phyloP scores from a whole-genome alignment of 1,139 yeast genomes.

The Sugiyamaella neomexicana region DNA sequence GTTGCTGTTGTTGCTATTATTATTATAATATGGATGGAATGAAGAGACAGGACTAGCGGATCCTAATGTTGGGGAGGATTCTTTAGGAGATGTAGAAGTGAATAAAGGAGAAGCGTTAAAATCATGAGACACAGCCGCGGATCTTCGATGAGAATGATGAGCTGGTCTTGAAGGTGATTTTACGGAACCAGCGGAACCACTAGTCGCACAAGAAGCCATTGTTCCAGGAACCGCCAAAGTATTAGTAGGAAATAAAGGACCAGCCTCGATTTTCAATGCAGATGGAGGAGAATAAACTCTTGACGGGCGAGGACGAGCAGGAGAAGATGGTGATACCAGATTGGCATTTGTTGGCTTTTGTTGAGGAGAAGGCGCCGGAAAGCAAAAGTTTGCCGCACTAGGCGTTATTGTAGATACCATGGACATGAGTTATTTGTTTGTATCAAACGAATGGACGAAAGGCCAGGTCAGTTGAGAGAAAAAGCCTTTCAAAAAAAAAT shows the following conservation, averaged over 20 bases:
- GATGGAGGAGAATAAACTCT: constrained; percentile 11
- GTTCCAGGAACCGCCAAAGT: not conserved
- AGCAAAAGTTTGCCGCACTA: constrained; percentile 17
- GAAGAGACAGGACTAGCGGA: not conserved
- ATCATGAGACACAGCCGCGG: constrained; percentile 40
- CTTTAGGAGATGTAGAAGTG: not conserved
- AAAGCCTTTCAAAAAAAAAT: constrained; percentile 8
- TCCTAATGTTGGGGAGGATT: constrained; percentile 5
- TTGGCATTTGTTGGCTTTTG: not conserved
- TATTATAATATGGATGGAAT: constrained; percentile 15
- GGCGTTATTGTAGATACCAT: constrained; percentile 21
- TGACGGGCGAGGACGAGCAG: constrained; percentile 8
- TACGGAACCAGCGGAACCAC: constrained; percentile 5
- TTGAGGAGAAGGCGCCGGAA: constrained; percentile 14
- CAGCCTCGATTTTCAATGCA: constrained; percentile 11
- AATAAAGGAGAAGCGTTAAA: constrained; percentile 18
- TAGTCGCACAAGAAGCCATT: not conserved
- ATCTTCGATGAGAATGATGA: constrained; percentile 38
- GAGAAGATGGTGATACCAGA: constrained; percentile 4
- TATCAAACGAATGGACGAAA: constrained; percentile 16
- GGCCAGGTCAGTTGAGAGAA: not conserved
- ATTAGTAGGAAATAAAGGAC: constrained; percentile 2
- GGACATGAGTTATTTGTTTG: constrained; percentile 12
- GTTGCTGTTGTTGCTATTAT: too few species aligned
- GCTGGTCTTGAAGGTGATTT: constrained; percentile 17